Evolutionary conservation across 1,284 basidiomycete genomes (phyloP), one percentile per base, ranked within the genome.

Genomic region (Boletellus deceptivus): DNA sequence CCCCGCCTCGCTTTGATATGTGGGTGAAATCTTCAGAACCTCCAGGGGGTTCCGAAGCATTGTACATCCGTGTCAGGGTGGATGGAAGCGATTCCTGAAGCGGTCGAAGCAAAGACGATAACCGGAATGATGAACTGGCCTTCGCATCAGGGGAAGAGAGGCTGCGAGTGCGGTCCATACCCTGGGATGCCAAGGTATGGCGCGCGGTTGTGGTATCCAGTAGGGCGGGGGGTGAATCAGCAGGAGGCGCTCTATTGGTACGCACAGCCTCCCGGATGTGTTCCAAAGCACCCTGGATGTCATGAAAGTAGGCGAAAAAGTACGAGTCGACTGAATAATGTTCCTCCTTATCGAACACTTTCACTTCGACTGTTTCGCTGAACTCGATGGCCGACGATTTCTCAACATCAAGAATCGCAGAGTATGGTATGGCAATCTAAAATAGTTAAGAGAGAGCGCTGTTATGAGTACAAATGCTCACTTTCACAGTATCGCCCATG

Each of bases 391-490:
- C 90, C 1, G 83, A 79, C 3, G 91, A 91, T 61, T 83, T 85
- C 54, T 97, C 93, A 25, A 98, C 86, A 58, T 96, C 93, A 39
- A 93, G 72, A 54, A 99, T 84, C 1, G 85, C 83, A 17, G 91
- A 87, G 58, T 98, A 91, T 0, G 96, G 96, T 46, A 99, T 94
- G 36, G 93, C 90, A 65, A 98, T 93, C 91, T 93, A 58, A 9
- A 38, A 33, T 49, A 25, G 49, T 22, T 22, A 64, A 51, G 47
- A 39, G 17, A 27, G 17, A 48, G 37, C 14, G 38, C 13, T 13
- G 7, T 17, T 31, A 38, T 24, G 34, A 8, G 16, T 16, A 34
- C 18, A 1, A 13, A 14, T 20, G 63, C 70, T 37, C 55, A 89
- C 89, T 78, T 96, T 95, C 56, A 98, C 91, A 59, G 84, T 91